phyloP scores from a whole-genome alignment of 2,329 filamentous ascomycete genomes.

The Alternaria postmessia region DNA sequence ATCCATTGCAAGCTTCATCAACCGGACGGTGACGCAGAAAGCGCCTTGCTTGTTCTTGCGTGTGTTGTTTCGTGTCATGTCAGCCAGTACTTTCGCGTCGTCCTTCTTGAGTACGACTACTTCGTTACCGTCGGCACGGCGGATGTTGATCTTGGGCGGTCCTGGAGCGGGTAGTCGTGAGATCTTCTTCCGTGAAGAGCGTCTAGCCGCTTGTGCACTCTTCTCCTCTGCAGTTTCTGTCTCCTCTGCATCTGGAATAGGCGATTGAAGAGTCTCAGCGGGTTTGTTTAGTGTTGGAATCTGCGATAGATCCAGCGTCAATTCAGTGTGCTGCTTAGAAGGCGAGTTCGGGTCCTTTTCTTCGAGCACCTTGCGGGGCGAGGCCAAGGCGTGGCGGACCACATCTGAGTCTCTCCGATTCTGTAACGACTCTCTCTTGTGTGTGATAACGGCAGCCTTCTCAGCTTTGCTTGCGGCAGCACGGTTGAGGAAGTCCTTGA shows the following conservation, averaged over 20 bases:
- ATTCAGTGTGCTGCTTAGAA: conserved; percentile 48
- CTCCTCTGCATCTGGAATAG: conserved; percentile 20
- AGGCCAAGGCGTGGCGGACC: conserved; percentile 57
- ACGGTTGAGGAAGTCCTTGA: conserved; percentile 59
- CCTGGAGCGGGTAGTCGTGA: conserved; percentile 46
- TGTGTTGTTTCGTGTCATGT: conserved; percentile 58
- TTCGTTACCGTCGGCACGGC: conserved; percentile 53
- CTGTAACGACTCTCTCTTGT: conserved; percentile 53
- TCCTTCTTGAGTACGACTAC: conserved; percentile 57
- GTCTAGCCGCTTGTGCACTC: conserved; percentile 33
- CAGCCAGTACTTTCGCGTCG: conserved; percentile 58
- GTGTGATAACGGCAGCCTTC: conserved; percentile 43
- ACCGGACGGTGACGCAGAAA: conserved; percentile 53
- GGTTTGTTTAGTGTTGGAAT: conserved; percentile 36
- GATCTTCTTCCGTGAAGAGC: conserved; percentile 46
- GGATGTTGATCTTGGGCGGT: conserved; percentile 55
- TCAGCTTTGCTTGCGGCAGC: conserved; percentile 58
- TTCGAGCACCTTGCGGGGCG: conserved; percentile 55
- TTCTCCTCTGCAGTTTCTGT: conserved; percentile 25
- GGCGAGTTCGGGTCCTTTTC: conserved; percentile 60
- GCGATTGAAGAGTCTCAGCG: conserved; percentile 25
- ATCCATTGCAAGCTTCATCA: conserved; percentile 53
- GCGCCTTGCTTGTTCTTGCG: conserved; percentile 60
- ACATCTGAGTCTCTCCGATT: conserved; percentile 59
- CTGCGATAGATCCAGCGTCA: conserved; percentile 42